phyloP scores from a whole-genome alignment of 441 rosid species.

The Erysimum pusillum region DNA sequence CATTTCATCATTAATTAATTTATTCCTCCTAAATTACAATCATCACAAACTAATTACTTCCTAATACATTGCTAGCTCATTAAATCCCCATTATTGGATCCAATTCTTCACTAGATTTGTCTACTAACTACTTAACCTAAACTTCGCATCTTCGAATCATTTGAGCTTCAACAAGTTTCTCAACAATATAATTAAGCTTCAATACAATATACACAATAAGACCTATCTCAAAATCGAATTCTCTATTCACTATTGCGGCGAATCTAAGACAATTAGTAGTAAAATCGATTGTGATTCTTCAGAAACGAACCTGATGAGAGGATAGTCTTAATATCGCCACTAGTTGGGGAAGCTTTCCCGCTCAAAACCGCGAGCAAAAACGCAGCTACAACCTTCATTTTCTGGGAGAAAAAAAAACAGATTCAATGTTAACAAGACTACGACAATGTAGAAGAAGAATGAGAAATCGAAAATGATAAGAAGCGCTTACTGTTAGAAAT shows the following conservation, averaged over 20 bases:
- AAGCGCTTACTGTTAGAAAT: neutral
- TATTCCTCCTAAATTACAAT: neutral
- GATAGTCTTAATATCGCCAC: conserved; percentile 64
- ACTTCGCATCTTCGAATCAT: neutral
- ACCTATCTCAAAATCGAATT: neutral
- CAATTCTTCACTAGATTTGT: neutral
- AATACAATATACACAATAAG: too few relatives aligned
- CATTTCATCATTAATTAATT: too few relatives aligned
- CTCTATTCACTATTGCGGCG: neutral
- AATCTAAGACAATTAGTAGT: conserved; percentile 19
- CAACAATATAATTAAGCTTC: neutral
- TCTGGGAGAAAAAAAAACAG: neutral
- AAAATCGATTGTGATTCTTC: neutral
- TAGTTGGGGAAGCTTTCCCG: conserved; percentile 74
- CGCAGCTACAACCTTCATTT: conserved; percentile 73
- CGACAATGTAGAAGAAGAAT: neutral
- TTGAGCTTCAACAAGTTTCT: neutral
- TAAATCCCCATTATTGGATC: neutral
- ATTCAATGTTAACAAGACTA: too few relatives aligned
- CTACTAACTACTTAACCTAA: neutral
- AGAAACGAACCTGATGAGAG: conserved; percentile 67
- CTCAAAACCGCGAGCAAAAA: conserved; percentile 83
- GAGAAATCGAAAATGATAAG: neutral
- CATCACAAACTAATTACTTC: neutral
- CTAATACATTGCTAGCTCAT: neutral